Conservation (phyloP, 2,329 filamentous ascomycete species). For the Penicillium frequentans region DNA sequence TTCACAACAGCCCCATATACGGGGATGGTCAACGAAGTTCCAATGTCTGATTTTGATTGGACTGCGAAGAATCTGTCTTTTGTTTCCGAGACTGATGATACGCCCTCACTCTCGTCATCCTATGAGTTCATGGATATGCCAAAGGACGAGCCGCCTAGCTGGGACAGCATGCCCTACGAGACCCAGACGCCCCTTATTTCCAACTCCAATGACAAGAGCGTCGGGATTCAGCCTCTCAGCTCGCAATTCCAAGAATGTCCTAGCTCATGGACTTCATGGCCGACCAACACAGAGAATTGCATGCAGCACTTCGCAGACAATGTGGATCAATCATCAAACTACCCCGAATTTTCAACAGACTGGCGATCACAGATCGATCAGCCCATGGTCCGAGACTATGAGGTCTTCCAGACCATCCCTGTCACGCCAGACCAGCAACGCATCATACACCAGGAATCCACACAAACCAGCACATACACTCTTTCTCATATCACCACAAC, state of each 20-base stretch:
- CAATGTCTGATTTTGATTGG: background rate
- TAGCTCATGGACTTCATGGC: background rate
- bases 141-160: background rate
- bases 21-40: background rate
- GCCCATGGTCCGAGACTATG: background rate
- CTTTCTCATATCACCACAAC: background rate
- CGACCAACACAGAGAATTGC: background rate
- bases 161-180: background rate
- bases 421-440: background rate
- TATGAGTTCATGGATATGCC: slow-evolving; percentile 1
- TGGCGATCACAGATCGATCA: background rate
- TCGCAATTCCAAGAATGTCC: background rate
- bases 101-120: slow-evolving; percentile 9
- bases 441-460: background rate
- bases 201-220: background rate
- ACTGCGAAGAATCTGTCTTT: slow-evolving; percentile 9
- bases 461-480: background rate
- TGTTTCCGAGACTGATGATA: slow-evolving; percentile 5
- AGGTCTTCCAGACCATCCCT: background rate
- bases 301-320: background rate
- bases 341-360: background rate
- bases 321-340: background rate
- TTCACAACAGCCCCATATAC: background rate
- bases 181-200: background rate
- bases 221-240: background rate